phyloP scores from a whole-genome alignment of 1,284 basidiomycete species.

The Leccinum subrobustum region DNA sequence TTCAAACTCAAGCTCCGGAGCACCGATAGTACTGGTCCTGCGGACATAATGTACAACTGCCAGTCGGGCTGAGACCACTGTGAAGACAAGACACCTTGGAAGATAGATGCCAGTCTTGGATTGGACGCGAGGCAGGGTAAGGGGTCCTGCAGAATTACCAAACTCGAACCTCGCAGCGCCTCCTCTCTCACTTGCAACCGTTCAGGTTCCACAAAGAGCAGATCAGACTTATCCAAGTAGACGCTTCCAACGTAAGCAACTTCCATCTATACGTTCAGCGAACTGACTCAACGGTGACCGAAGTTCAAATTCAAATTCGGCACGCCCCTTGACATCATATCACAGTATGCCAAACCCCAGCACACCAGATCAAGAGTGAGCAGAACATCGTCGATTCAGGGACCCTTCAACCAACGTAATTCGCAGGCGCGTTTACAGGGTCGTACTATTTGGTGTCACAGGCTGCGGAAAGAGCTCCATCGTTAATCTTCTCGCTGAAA shows the following conservation, averaged over 20 bases:
- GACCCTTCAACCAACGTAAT: background rate
- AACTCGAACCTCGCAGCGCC: background rate
- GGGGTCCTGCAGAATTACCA: background rate
- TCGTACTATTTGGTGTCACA: conserved; percentile 24
- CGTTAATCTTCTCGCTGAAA: conserved; percentile 26
- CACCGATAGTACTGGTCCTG: background rate
- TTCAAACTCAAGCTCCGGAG: background rate
- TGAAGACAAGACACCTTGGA: background rate
- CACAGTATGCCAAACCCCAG: background rate
- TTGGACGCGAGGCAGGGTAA: conserved; percentile 18
- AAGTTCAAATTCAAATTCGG: background rate
- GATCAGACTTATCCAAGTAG: too few species aligned
- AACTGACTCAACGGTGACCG: background rate
- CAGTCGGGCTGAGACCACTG: background rate
- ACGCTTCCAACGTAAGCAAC: background rate
- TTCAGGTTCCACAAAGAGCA: too few species aligned
- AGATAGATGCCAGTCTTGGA: background rate
- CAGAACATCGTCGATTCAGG: background rate
- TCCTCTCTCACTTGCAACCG: background rate
- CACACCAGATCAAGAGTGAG: background rate
- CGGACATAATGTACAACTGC: background rate
- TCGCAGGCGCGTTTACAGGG: background rate
- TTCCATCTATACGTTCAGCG: background rate
- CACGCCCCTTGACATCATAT: background rate
- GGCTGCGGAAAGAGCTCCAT: conserved; percentile 32